Evolutionary conservation across 129 eudicot genomes (phyloP), one percentile per base, ranked within the genome.

Genomic region (Calendula officinalis): DNA sequence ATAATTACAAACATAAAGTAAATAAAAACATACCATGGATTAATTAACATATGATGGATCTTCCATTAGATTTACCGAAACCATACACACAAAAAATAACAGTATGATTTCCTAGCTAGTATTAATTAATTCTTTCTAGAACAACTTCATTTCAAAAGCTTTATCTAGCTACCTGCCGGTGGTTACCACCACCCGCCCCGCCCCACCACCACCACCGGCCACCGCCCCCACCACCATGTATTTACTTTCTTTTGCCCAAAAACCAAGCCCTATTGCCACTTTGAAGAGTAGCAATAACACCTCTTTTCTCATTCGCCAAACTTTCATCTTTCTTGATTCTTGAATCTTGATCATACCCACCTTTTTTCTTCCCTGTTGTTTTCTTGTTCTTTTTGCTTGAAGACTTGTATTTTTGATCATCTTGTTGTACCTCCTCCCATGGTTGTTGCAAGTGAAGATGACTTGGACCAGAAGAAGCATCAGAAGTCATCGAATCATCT

Each of bases 401-500:
- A 46, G 45, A 22, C 68, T 68, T 71, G 12, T 6, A 8, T 11
- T 58, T 67, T 27, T 39, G 65, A 4, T 40, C 32, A 2, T 41
- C 60, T 62, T 58, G 51, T 42, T 64, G 62, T 40, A 13, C 68
- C 17, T 74, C 30, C 30, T 22, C 73, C 77, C 81, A 73, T 55
- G 77, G 72, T 40, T 74, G 78, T 70, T 75, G 72, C 3, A 73
- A 34, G 10, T 68, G 68, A 33, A 41, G 73, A 73, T 79, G 69
- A 58, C 81, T 74, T 41, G 88, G 88, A 37, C 86, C 84, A 14
- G 96, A 88, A 64, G 96, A 88, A 32, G 96, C 96, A 84, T 88
- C 96, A 70, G 96, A 88, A 17, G 88, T 79, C 96, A 88, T 88
- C 13, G 96, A 88, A 66, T 84, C 96, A 78, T 84, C 92, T 64